Conservation (phyloP, 768 basidiomycete species). For the Mycena pura region DNA sequence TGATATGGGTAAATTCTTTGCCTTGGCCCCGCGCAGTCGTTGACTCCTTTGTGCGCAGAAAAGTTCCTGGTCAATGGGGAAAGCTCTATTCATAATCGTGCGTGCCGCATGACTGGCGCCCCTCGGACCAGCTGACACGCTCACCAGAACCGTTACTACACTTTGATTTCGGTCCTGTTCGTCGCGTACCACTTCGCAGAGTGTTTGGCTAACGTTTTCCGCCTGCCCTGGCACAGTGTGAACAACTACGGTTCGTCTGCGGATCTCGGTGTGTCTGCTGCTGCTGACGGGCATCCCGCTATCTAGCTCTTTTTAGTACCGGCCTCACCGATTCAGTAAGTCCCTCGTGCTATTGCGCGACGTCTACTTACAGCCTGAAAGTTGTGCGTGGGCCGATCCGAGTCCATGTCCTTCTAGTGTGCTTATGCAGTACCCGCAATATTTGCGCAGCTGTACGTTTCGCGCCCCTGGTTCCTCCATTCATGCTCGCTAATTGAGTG, state of each 20-base stretch:
- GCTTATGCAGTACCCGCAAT: conserved; percentile 8
- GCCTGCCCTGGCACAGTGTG: conserved; percentile 41
- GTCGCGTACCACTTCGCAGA: conserved; percentile 28
- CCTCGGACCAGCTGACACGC: neutral
- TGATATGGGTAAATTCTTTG: conserved; percentile 57
- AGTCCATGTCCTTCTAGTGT: too few relatives aligned
- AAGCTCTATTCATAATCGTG: conserved; percentile 60
- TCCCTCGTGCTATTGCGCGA: conserved; percentile 10
- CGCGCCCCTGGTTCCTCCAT: neutral
- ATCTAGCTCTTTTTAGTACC: conserved; percentile 50
- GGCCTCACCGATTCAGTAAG: conserved; percentile 47
- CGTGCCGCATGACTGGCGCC: conserved; percentile 22
- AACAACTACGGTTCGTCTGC: conserved; percentile 57
- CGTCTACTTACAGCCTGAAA: conserved; percentile 4
- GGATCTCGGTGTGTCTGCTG: neutral
- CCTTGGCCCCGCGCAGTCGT: neutral
- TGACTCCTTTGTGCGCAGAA: conserved; percentile 40
- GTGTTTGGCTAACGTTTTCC: conserved; percentile 2
- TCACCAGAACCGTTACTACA: conserved; percentile 64
- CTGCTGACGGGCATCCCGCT: conserved; percentile 6
- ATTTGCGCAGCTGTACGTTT: conserved; percentile 40
- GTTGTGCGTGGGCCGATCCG: conserved; percentile 18
- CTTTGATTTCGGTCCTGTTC: conserved; percentile 56
- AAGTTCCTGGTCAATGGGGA: conserved; percentile 63
- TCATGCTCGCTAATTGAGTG: neutral